Evolutionary conservation across 2,329 filamentous ascomycete genomes (phyloP), one percentile per base, ranked within the genome.

Genomic region (Aspergillus caelatus): DNA sequence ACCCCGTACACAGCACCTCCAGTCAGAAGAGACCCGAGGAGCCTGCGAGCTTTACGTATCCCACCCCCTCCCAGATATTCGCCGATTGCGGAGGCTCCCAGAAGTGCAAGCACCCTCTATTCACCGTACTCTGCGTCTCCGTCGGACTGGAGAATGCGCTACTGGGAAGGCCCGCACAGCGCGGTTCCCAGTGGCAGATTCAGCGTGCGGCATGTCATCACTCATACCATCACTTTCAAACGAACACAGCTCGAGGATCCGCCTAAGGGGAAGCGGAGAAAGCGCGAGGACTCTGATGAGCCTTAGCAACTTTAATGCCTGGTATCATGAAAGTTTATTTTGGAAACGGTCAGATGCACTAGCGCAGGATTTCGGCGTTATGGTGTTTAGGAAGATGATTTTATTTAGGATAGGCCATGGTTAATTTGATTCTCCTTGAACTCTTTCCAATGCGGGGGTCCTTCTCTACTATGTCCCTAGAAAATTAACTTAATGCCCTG

Each of bases 201-300:
- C 60, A 88, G 85, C 74, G 93, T 97, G 63, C 85, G 92, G 60
- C 93, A 97, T 77, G 93, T 97, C 5, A 91, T 97, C 59, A 97
- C 94, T n/a, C 87, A 93, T 70, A 97, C 93, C 19, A 92, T 97
- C 64, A 97, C 92, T 46, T 97, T 96, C 79, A 96, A 92, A 72
- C 80, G 83, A 59, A 76, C 91, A 75, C 85, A 74, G 65, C 92
- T 98, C 81, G 91, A 93, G 68, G 92, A 94, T 28, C 93, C 94
- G 43, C 94, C 93, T 9, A 94, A 94, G 78, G 94, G 94, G 68
- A 98, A 97, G 86, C 88, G 93, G 81, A 90, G 94, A 81, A 96
- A 92, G 83, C 63, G 67, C 12, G 48, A 54, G 16, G 34, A 32
- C n/a, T 60, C 58, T 5, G 30, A 53, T 12, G 57, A 53, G 7